A percentile compares a stretch with the other conserved stretches of the same genome.
phyloP scores from a whole-genome alignment of 495 filamentous ascomycete species.

The Penicillium dipodomyicola region DNA sequence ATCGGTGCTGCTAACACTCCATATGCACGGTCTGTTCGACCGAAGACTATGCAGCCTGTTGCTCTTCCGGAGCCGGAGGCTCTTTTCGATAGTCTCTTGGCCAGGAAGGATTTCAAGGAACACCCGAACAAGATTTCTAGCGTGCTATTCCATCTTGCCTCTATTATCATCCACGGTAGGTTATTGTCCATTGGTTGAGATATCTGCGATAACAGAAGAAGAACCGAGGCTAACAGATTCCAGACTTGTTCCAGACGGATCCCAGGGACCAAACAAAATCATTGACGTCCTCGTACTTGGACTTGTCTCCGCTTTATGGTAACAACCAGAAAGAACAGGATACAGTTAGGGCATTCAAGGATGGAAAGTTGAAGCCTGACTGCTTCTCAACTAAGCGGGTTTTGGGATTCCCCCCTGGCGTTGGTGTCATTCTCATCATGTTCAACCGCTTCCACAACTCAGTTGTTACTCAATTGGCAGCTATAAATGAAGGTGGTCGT shows the following conservation, averaged over 20 bases:
- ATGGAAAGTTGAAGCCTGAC: slow-evolving; percentile 83
- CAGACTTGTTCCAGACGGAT: slow-evolving; percentile 63
- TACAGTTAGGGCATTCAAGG: slow-evolving; percentile 70
- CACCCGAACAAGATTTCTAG: slow-evolving; percentile 82
- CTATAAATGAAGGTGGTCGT: slow-evolving; percentile 58
- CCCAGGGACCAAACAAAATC: slow-evolving; percentile 56
- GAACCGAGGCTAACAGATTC: slow-evolving; percentile 20
- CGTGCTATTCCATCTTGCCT: slow-evolving; percentile 84
- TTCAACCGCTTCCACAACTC: slow-evolving; percentile 78
- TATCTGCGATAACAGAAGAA: neutral
- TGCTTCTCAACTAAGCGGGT: slow-evolving; percentile 74
- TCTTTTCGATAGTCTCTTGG: slow-evolving; percentile 75
- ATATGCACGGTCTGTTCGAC: slow-evolving; percentile 72
- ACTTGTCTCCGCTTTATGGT: slow-evolving; percentile 82
- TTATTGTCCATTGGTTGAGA: neutral
- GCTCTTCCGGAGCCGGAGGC: slow-evolving; percentile 71
- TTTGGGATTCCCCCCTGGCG: slow-evolving; percentile 80
- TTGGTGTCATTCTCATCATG: slow-evolving; percentile 70
- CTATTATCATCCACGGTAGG: slow-evolving; percentile 80
- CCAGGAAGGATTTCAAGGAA: slow-evolving; percentile 57
- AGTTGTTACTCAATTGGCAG: slow-evolving; percentile 57
- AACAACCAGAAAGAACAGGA: slow-evolving; percentile 75
- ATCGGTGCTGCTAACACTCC: slow-evolving; percentile 61
- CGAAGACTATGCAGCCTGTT: slow-evolving; percentile 59
- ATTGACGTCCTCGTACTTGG: slow-evolving; percentile 79